Conservation (phyloP, 2,329 filamentous ascomycete species). For the Monilinia vaccinii-corymbosi region DNA sequence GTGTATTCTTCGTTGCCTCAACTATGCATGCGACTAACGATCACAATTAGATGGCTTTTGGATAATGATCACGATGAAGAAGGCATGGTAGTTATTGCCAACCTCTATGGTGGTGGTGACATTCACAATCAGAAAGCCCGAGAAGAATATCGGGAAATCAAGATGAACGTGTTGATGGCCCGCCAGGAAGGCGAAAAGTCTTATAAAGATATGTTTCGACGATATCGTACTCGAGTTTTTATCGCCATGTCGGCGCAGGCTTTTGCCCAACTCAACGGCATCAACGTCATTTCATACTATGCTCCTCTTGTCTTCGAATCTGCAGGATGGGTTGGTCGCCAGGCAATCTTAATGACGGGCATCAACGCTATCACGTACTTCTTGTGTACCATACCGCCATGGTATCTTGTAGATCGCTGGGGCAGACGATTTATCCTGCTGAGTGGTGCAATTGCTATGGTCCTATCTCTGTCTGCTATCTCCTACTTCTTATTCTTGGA, state of each 20-base stretch:
- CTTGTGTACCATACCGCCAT: constrained; percentile 84
- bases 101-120: constrained; percentile 90
- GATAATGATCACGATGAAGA: constrained; percentile 98
- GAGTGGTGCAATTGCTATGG: constrained; percentile 83
- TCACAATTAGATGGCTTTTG: constrained; percentile 72
- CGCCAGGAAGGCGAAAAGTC: constrained; percentile 91
- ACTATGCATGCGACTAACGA: constrained; percentile 7
- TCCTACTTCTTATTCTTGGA: constrained; percentile 95
- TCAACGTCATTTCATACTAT: constrained; percentile 99
- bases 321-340: constrained; percentile 86
- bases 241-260: constrained; percentile 98
- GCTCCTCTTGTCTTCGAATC: constrained; percentile 94
- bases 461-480: constrained; percentile 76
- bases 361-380: constrained; percentile 92
- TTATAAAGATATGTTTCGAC: constrained; percentile 89
- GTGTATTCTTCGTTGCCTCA: constrained; percentile 7
- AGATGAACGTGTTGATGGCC: constrained; percentile 90
- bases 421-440: constrained; percentile 83
- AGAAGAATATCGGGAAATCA: constrained; percentile 97
- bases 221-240: constrained; percentile 85
- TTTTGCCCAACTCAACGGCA: constrained; percentile 92
- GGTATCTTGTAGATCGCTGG: constrained; percentile 93
- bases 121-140: constrained; percentile 87
- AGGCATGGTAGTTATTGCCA: constrained; percentile 95
- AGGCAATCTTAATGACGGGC: constrained; percentile 93